Percentiles rank a stretch among this genome's conserved stretches.
Conservation (phyloP, 345 rosid genomes). For the Citrus australasica region DNA sequence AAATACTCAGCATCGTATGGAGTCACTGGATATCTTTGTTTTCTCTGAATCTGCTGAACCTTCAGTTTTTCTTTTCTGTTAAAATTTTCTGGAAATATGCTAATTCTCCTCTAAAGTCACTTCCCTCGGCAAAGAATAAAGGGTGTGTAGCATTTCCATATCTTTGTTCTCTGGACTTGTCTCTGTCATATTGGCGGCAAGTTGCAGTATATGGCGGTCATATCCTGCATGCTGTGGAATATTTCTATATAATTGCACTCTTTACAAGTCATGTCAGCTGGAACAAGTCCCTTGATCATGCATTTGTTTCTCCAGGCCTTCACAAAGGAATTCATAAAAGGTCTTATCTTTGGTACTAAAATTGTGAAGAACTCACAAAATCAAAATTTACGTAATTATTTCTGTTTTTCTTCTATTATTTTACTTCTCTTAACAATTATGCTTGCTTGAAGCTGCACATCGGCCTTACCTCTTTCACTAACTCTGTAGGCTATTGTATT, state of each 20-base stretch:
- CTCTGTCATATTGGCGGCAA: neutral
- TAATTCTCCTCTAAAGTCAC: neutral
- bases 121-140: neutral
- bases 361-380: neutral
- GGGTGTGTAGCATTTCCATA: neutral
- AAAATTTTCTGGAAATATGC: neutral
- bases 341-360: neutral
- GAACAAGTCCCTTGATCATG: neutral
- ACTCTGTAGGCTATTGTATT: neutral
- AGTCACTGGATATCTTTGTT: neutral
- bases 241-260: neutral
- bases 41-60: neutral
- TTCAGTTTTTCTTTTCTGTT: neutral
- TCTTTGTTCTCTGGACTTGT: neutral
- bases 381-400: neutral
- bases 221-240: neutral
- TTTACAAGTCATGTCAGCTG: neutral
- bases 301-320: neutral
- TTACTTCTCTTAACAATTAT: neutral
- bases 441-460: neutral
- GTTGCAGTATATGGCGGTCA: neutral
- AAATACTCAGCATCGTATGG: neutral
- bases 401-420: neutral
- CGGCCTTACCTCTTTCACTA: neutral
- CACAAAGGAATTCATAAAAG: neutral